These are phyloP conservation scores for Geotrichum phurueaensis DNA, from an alignment of 1,139 yeast species.

Conservation along the genomic window DNA sequence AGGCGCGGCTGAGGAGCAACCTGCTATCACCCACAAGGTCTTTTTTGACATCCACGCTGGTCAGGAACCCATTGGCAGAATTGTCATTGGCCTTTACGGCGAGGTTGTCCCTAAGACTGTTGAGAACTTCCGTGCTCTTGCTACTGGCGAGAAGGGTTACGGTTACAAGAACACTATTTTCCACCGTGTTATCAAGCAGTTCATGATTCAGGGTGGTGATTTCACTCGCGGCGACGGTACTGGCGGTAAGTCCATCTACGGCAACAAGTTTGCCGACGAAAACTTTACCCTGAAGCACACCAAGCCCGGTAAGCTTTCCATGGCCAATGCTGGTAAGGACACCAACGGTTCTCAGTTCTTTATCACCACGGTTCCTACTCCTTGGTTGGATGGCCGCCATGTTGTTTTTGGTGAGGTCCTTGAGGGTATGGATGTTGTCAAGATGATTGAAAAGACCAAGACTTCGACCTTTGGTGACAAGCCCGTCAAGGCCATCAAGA, in stretches of 20 bases:
- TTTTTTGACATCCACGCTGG: constrained; percentile 83
- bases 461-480: constrained; percentile 61
- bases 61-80: constrained; percentile 61
- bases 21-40: constrained; percentile 66
- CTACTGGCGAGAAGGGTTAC: constrained; percentile 74
- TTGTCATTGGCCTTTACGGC: constrained; percentile 74
- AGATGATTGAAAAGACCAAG: constrained; percentile 69
- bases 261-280: constrained; percentile 81
- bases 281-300: constrained; percentile 75
- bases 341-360: constrained; percentile 96
- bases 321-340: constrained; percentile 97
- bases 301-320: constrained; percentile 67
- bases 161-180: constrained; percentile 80
- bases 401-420: constrained; percentile 93
- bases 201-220: constrained; percentile 98
- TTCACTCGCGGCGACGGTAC: constrained; percentile 89
- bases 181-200: constrained; percentile 92
- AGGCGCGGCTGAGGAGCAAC: constrained; percentile 33
- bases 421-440: constrained; percentile 79
- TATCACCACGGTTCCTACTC: constrained; percentile 83
- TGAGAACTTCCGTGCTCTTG: constrained; percentile 65
- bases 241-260: constrained; percentile 94
- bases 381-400: constrained; percentile 93
- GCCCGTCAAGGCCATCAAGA: constrained; percentile 61
- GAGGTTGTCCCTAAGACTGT: constrained; percentile 90